phyloP scores from a whole-genome alignment of 2,329 filamentous ascomycete species.

The Aspergillus spinulosporus region DNA sequence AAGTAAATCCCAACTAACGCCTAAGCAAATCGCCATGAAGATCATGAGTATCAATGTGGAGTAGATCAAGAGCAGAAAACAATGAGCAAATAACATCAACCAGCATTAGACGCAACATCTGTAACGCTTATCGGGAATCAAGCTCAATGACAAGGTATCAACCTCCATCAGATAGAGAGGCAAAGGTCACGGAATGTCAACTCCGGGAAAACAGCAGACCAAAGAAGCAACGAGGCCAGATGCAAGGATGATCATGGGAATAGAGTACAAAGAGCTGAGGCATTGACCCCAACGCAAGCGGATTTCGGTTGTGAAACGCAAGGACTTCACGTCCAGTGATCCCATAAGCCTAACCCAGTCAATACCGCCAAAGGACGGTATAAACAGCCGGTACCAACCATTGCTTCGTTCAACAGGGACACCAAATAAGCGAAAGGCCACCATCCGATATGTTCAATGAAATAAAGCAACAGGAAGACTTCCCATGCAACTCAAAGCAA shows the following conservation, averaged over 20 bases:
- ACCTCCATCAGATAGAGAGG: constrained; percentile 5
- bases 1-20: constrained; percentile 31
- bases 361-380: constrained; percentile 3
- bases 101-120: constrained; percentile 16
- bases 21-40: constrained; percentile 33
- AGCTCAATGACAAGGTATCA: constrained; percentile 21
- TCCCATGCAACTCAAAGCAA: constrained; percentile 3
- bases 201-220: constrained; percentile 12
- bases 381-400: constrained; percentile 9
- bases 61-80: constrained; percentile 10
- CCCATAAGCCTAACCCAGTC: constrained; percentile 6
- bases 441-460: constrained; percentile 27
- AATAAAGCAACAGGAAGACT: constrained; percentile 10
- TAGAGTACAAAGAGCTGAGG: constrained; percentile 34
- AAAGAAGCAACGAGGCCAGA: constrained; percentile 3
- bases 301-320: background rate
- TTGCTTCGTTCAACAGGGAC: constrained; percentile 17
- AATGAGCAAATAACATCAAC: constrained; percentile 1
- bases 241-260: constrained; percentile 27
- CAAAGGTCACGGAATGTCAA: constrained; percentile 12
- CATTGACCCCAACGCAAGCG: constrained; percentile 1
- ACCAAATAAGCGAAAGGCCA: constrained; percentile 20
- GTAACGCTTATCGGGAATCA: constrained; percentile 24
- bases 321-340: constrained; percentile 3
- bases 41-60: constrained; percentile 36